Conservation (phyloP, 2,329 filamentous ascomycete genomes). For the Ilyonectria sp. region DNA sequence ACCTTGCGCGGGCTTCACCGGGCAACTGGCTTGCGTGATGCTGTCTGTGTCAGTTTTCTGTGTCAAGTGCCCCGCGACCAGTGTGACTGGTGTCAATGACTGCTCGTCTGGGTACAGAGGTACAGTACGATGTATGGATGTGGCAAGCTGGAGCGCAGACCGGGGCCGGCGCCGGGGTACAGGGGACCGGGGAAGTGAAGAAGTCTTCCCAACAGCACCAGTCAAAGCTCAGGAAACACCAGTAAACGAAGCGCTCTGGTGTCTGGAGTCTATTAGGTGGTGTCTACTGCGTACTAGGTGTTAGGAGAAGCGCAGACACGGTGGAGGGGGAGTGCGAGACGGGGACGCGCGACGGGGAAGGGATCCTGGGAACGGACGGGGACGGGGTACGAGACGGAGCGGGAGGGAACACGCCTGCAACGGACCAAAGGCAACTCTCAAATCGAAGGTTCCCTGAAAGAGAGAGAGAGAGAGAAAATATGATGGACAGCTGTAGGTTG, state of each 20-base stretch:
- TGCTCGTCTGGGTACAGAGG: slow-evolving; percentile 2
- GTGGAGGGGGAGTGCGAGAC: slow-evolving; percentile 11
- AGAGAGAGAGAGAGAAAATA: not conserved
- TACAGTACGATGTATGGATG: slow-evolving; percentile 16
- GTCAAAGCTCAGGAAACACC: not conserved
- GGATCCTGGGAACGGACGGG: not conserved
- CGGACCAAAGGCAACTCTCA: slow-evolving; percentile 44
- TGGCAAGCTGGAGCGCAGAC: slow-evolving; percentile 17
- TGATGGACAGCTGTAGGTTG: slow-evolving; percentile 26
- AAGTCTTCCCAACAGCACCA: slow-evolving; percentile 12
- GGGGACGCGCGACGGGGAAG: slow-evolving; percentile 17
- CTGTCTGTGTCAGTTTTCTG: slow-evolving; percentile 2
- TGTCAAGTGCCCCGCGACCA: slow-evolving; percentile 13
- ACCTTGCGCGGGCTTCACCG: slow-evolving; percentile 36
- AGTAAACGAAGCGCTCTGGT: not conserved
- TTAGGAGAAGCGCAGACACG: not conserved
- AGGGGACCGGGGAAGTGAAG: slow-evolving; percentile 26
- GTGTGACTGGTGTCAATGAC: slow-evolving; percentile 17
- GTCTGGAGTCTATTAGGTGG: not conserved
- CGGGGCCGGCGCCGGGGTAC: slow-evolving; percentile 19
- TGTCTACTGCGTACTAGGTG: not conserved
- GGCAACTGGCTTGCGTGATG: slow-evolving; percentile 33
- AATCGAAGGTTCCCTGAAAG: slow-evolving; percentile 22
- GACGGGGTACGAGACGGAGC: slow-evolving; percentile 12
- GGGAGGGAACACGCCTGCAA: slow-evolving; percentile 42